Evolutionary conservation across 2,329 filamentous ascomycete genomes (phyloP).

Genomic region (Periconia macrospinosa): DNA sequence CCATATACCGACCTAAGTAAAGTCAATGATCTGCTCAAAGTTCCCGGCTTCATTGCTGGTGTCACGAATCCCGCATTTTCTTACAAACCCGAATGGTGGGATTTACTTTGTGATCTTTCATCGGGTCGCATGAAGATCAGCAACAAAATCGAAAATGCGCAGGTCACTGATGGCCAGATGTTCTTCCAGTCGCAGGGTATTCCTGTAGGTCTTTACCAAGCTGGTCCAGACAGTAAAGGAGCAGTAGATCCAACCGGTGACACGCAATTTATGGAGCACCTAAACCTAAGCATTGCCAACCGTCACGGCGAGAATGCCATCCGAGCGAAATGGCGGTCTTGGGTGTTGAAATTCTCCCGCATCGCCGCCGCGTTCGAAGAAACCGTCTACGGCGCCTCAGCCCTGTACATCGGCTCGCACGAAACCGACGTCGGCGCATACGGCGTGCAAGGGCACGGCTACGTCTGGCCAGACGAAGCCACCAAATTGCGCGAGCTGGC

Average conservation of each 20-base stretch:
- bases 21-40: conserved; percentile 92
- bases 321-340: conserved; percentile 88
- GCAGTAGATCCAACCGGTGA: conserved; percentile 78
- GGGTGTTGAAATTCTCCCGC: conserved; percentile 91
- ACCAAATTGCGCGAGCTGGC: conserved; percentile 83
- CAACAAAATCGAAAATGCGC: conserved; percentile 78
- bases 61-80: conserved; percentile 98
- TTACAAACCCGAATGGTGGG: conserved; percentile 97
- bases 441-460: conserved; percentile 79
- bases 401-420: conserved; percentile 80
- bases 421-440: conserved; percentile 55
- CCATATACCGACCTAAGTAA: conserved; percentile 98
- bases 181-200: conserved; percentile 78
- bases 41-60: conserved; percentile 95
- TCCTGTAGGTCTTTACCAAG: conserved; percentile 25
- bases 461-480: conserved; percentile 87
- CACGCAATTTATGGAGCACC: conserved; percentile 82
- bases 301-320: conserved; percentile 86
- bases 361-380: conserved; percentile 95
- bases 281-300: conserved; percentile 79
- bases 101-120: conserved; percentile 89
- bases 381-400: conserved; percentile 88
- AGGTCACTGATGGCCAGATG: conserved; percentile 78
- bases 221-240: conserved; percentile 35
- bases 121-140: conserved; percentile 95